A percentile compares a stretch with the other conserved stretches of the same genome.
Conservation (phyloP, 2,329 filamentous ascomycete species). For the Mycocentrospora acerina region DNA sequence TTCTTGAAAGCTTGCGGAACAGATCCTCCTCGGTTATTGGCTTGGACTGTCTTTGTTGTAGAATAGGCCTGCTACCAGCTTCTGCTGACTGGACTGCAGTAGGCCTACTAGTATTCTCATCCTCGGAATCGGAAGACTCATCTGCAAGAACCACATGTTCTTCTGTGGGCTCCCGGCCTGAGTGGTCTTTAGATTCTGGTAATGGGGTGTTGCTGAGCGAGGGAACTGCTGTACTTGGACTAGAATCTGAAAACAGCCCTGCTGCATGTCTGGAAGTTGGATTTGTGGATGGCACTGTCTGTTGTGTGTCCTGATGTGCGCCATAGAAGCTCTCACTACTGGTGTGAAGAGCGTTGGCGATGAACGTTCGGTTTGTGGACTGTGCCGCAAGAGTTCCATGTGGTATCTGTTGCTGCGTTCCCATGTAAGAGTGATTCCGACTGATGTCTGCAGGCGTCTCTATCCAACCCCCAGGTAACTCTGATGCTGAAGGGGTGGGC, state of each 20-base stretch:
- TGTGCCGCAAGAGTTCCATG: conserved; percentile 2
- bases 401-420: conserved; percentile 12
- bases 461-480: conserved; percentile 40
- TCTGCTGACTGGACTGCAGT: conserved; percentile 22
- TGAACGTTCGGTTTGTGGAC: conserved; percentile 10
- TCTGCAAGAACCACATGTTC: conserved; percentile 17
- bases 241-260: conserved; percentile 8
- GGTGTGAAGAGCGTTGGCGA: conserved; percentile 22
- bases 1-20: conserved; percentile 52
- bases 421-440: conserved; percentile 26
- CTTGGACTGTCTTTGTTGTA: conserved; percentile 24
- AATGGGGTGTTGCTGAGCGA: background rate
- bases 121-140: conserved; percentile 22
- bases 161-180: conserved; percentile 8
- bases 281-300: conserved; percentile 8
- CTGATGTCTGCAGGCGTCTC: conserved; percentile 33
- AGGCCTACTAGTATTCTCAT: conserved; percentile 19
- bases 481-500: conserved; percentile 34
- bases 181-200: conserved; percentile 1
- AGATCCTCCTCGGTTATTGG: conserved; percentile 55
- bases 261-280: conserved; percentile 14
- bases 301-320: conserved; percentile 9
- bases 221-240: conserved; percentile 1
- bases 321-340: conserved; percentile 16
- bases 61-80: conserved; percentile 15